Conservation (phyloP, 768 basidiomycete species). For the Lactarius deliciosus region DNA sequence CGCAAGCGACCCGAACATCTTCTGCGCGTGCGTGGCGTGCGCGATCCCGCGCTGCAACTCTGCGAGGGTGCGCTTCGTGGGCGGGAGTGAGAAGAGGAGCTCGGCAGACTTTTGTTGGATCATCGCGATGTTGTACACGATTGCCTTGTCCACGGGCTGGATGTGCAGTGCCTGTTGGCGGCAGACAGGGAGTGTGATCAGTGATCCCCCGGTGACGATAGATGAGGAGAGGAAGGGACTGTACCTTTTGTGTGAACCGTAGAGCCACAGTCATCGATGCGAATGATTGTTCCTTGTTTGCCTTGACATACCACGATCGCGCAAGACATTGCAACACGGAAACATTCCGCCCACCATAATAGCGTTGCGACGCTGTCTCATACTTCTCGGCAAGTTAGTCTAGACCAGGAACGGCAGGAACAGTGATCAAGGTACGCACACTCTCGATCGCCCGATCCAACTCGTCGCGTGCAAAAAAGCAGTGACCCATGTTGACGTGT, state of each 20-base stretch:
- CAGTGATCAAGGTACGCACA: constrained; percentile 48
- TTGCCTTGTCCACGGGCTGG: constrained; percentile 85
- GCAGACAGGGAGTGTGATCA: constrained; percentile 33
- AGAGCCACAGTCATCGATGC: constrained; percentile 81
- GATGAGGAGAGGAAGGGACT: constrained; percentile 20
- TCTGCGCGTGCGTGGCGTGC: constrained; percentile 83
- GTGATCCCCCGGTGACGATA: constrained; percentile 37
- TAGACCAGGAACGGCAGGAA: neutral
- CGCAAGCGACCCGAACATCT: constrained; percentile 81
- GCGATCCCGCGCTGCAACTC: constrained; percentile 78
- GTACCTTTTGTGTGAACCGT: constrained; percentile 75
- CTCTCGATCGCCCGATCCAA: constrained; percentile 96
- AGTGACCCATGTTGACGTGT: constrained; percentile 96
- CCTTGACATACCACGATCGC: constrained; percentile 93
- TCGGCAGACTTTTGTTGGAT: constrained; percentile 96
- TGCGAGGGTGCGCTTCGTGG: constrained; percentile 74
- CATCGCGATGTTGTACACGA: constrained; percentile 96
- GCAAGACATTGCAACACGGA: constrained; percentile 82
- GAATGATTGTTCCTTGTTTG: constrained; percentile 85
- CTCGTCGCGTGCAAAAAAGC: constrained; percentile 89
- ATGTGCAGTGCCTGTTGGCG: constrained; percentile 71
- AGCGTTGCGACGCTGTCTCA: constrained; percentile 82
- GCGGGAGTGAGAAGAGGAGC: constrained; percentile 71
- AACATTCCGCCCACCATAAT: constrained; percentile 71
- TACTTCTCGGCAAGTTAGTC: constrained; percentile 53